Percentiles rank a stretch among this genome's conserved stretches.
Conservation (phyloP, 1,284 basidiomycete genomes). For the Boletus sp. region DNA sequence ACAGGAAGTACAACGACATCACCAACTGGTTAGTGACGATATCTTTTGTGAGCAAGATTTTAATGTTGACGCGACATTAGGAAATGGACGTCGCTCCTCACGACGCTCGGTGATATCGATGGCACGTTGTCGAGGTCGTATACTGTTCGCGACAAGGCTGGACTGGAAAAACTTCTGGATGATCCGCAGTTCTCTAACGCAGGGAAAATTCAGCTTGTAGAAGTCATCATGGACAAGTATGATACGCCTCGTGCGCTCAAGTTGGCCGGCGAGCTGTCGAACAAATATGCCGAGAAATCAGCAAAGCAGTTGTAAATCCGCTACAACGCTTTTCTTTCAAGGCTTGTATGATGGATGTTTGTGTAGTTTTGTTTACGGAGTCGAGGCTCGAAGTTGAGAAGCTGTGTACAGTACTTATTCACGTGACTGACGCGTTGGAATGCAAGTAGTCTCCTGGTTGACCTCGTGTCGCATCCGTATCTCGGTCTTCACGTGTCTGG, state of each 20-base stretch:
- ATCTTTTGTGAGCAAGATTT: neutral
- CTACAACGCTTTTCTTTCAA: neutral
- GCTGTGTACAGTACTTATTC: conserved; percentile 35
- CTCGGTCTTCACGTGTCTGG: neutral
- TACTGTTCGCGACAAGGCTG: conserved; percentile 58
- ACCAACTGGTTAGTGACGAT: conserved; percentile 48
- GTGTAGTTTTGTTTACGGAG: too few relatives aligned
- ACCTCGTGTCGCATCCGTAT: conserved; percentile 11
- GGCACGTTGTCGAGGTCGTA: conserved; percentile 59
- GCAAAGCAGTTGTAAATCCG: conserved; percentile 16
- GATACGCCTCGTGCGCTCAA: conserved; percentile 71
- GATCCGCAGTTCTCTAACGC: conserved; percentile 55
- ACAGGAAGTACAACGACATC: conserved; percentile 72
- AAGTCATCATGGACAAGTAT: conserved; percentile 69
- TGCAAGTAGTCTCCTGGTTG: conserved; percentile 1
- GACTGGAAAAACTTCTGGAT: conserved; percentile 61
- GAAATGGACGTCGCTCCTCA: conserved; percentile 60
- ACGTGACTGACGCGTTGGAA: conserved; percentile 33
- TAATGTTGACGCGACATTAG: conserved; percentile 20
- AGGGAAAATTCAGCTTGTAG: conserved; percentile 71
- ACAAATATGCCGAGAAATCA: conserved; percentile 14
- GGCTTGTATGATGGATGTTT: neutral
- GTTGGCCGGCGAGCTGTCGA: conserved; percentile 45
- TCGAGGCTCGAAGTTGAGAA: neutral
- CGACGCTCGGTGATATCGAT: conserved; percentile 53